phyloP scores from a whole-genome alignment of 768 basidiomycete genomes.

The Lanmaoa pseudosensibilis region DNA sequence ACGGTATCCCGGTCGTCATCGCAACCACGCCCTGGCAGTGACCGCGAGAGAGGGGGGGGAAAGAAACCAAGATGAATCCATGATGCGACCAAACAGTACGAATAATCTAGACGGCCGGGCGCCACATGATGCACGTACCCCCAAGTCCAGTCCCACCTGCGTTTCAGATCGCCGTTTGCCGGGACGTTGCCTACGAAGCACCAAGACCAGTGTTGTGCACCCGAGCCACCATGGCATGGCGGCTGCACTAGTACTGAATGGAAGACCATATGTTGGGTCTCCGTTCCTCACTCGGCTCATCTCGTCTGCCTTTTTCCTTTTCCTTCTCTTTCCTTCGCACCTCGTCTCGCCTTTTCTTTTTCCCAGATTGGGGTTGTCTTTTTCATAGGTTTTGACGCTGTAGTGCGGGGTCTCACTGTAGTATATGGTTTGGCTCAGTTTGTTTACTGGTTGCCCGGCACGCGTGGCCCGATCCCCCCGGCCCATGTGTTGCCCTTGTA shows the following conservation, averaged over 20 bases:
- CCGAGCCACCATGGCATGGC: background rate
- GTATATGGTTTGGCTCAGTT: background rate
- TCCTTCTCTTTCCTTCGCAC: background rate
- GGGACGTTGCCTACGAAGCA: background rate
- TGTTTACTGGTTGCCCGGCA: slow-evolving; percentile 2
- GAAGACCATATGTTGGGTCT: background rate
- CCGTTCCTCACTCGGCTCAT: background rate
- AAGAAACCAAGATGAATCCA: background rate
- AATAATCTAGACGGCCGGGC: background rate
- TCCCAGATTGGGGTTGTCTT: background rate
- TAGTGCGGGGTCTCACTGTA: background rate
- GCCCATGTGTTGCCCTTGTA: background rate
- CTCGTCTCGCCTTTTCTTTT: background rate
- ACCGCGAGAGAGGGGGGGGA: slow-evolving; percentile 1
- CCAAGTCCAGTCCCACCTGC: background rate
- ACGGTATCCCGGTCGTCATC: slow-evolving; percentile 33
- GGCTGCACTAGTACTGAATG: background rate
- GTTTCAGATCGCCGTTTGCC: slow-evolving; percentile 14
- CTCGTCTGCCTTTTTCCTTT: background rate
- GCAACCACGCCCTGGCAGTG: slow-evolving; percentile 18
- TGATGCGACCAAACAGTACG: background rate
- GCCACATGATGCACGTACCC: background rate
- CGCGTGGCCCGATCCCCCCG: background rate
- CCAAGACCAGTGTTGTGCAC: too few species aligned
- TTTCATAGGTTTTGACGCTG: background rate